Conservation (phyloP, 2,329 filamentous ascomycete species). For the Cryphonectria parasitica region DNA sequence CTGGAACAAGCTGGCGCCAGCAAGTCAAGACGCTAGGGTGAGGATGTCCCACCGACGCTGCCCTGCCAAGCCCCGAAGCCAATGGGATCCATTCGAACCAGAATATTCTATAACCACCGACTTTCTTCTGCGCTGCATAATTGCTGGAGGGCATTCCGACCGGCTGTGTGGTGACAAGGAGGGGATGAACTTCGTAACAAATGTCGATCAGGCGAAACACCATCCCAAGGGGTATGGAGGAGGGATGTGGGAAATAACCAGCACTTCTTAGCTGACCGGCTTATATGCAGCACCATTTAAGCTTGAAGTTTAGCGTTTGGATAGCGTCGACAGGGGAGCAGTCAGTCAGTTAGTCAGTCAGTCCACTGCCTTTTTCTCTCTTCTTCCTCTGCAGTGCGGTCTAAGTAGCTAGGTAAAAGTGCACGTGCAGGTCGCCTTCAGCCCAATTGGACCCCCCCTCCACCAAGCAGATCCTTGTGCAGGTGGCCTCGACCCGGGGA, state of each 20-base stretch:
- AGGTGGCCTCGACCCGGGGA: background rate
- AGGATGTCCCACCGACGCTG: background rate
- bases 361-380: background rate
- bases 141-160: background rate
- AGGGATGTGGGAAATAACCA: background rate
- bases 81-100: background rate
- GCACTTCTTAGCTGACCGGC: background rate
- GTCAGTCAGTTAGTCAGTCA: background rate
- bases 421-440: conserved; percentile 1
- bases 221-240: background rate
- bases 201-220: background rate
- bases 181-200: no score
- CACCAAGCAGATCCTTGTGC: background rate
- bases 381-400: no score
- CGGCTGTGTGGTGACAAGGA: background rate
- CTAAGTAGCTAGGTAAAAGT: background rate
- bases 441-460: background rate
- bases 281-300: conserved; percentile 9
- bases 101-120: background rate
- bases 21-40: background rate
- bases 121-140: background rate
- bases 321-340: background rate
- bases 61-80: background rate
- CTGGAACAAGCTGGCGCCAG: background rate
- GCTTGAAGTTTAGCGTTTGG: conserved; percentile 16